Evolutionary conservation across 1,139 yeast genomes (phyloP).

Genomic region (Yamadazyma blattariae): DNA sequence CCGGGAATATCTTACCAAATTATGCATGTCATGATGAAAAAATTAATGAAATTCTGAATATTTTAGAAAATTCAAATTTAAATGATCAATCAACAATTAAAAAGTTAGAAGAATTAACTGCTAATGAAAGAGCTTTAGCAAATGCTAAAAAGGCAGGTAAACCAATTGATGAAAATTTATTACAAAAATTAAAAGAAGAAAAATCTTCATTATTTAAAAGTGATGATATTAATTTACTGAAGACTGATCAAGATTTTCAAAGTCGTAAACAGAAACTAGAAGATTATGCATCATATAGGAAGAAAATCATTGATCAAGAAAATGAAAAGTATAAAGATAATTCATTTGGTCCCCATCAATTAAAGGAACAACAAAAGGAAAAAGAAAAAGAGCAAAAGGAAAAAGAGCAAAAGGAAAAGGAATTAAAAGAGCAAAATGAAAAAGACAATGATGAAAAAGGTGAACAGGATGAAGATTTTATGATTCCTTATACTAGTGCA

Average conservation of each 20-base stretch:
- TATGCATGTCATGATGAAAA: constrained; percentile 51
- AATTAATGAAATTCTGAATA: constrained; percentile 40
- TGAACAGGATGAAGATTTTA: constrained; percentile 22
- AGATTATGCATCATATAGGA: constrained; percentile 48
- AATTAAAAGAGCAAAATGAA: not conserved
- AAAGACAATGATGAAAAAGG: constrained; percentile 1
- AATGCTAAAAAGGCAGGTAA: constrained; percentile 55
- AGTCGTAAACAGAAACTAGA: constrained; percentile 44
- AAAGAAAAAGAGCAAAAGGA: not conserved
- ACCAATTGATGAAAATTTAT: constrained; percentile 41
- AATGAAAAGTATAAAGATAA: constrained; percentile 23
- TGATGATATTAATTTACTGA: constrained; percentile 31
- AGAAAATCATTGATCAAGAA: constrained; percentile 48
- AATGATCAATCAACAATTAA: constrained; percentile 42
- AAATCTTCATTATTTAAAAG: constrained; percentile 21
- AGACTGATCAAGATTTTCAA: constrained; percentile 46
- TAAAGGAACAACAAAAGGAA: constrained; percentile 1
- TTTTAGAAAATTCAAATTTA: constrained; percentile 43
- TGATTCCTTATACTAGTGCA: constrained; percentile 70
- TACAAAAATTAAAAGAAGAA: constrained; percentile 37
- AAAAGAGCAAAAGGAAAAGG: not conserved
- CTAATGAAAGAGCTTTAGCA: constrained; percentile 59
- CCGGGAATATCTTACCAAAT: constrained; percentile 60
- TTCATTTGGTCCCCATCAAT: constrained; percentile 1
- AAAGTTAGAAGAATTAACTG: constrained; percentile 54